Evolutionary conservation across 441 rosid species (phyloP).

Genomic region (Jatropha podagrica): DNA sequence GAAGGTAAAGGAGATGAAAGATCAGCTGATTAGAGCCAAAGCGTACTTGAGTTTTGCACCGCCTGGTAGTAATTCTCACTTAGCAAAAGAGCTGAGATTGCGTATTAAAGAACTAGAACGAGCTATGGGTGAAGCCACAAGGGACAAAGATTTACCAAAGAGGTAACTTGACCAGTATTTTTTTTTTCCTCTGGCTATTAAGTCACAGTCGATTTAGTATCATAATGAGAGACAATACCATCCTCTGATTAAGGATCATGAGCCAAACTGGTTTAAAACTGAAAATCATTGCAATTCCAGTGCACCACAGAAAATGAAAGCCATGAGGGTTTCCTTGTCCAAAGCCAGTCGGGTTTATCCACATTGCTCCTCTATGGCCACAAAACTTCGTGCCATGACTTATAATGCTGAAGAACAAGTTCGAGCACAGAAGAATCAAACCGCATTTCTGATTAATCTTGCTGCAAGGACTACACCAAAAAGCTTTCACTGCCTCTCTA

Average conservation of each 20-base stretch:
- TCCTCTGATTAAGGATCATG: conserved; percentile 14
- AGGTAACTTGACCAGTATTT: conserved; percentile 41
- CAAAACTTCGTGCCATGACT: conserved; percentile 76
- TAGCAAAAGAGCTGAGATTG: conserved; percentile 69
- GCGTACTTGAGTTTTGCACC: conserved; percentile 69
- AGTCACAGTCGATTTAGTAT: neutral
- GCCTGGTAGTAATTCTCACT: conserved; percentile 68
- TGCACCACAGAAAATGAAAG: conserved; percentile 59
- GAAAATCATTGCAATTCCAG: conserved; percentile 43
- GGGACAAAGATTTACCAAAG: conserved; percentile 72
- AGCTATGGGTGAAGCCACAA: conserved; percentile 54
- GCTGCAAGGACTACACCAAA: conserved; percentile 87
- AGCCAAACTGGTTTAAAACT: conserved; percentile 27
- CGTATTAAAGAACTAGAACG: conserved; percentile 75
- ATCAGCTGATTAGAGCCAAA: conserved; percentile 77
- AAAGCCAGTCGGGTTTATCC: conserved; percentile 62
- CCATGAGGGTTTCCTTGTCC: conserved; percentile 54
- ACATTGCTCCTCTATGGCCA: conserved; percentile 65
- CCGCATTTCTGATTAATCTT: conserved; percentile 65
- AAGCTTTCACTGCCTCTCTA: conserved; percentile 88
- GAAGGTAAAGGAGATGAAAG: conserved; percentile 71
- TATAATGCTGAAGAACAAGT: conserved; percentile 74
- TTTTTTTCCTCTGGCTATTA: neutral
- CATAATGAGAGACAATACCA: neutral
- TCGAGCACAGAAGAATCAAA: conserved; percentile 63